Percentiles rank a stretch among this genome's conserved stretches.
Evolutionary conservation across 345 rosid genomes (phyloP).

Genomic region (Populus alba): DNA sequence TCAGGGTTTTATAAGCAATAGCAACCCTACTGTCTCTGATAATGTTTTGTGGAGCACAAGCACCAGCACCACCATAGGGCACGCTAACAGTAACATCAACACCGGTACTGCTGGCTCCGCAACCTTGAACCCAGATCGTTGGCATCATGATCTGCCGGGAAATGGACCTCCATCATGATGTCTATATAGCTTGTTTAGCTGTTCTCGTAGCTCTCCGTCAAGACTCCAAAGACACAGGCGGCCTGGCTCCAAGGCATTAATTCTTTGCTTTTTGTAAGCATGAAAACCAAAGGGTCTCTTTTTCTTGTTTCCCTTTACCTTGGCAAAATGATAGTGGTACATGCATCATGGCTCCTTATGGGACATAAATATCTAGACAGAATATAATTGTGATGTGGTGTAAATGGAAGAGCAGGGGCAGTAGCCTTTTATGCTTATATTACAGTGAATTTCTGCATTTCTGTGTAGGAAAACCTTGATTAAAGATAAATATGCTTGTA

Average conservation of each 20-base stretch:
- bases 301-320: slow-evolving; percentile 6
- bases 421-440: slow-evolving; percentile 13
- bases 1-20: slow-evolving; percentile 19
- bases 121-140: slow-evolving; percentile 38
- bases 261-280: slow-evolving; percentile 16
- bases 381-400: slow-evolving; percentile 8
- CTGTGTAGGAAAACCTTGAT: slow-evolving; percentile 6
- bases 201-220: background rate
- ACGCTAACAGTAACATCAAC: background rate
- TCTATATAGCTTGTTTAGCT: background rate
- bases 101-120: background rate
- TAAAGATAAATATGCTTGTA: slow-evolving; percentile 14
- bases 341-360: background rate
- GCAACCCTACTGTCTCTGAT: slow-evolving; percentile 25
- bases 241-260: background rate
- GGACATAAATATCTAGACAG: slow-evolving; percentile 6
- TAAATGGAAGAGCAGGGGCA: slow-evolving; percentile 22
- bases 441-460: slow-evolving; percentile 16
- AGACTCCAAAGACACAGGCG: background rate
- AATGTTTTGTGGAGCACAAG: slow-evolving; percentile 34
- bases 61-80: slow-evolving; percentile 15
- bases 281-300: background rate
- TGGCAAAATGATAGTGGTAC: background rate
- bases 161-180: slow-evolving; percentile 35
- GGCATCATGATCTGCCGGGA: slow-evolving; percentile 32